Evolutionary conservation across 1,284 basidiomycete species (phyloP).

Genomic region (Ustilago tritici): DNA sequence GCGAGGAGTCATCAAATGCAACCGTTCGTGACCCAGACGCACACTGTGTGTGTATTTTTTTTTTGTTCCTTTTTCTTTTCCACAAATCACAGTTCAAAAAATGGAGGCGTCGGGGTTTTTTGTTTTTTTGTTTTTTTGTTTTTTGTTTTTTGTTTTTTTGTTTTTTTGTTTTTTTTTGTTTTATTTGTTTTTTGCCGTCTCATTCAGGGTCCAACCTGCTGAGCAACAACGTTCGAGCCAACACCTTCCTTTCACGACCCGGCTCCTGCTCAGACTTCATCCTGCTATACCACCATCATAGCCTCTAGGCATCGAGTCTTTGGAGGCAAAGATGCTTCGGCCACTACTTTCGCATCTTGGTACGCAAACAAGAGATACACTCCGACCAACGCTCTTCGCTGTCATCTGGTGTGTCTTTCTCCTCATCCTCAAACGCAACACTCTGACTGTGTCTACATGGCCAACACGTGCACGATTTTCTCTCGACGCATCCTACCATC

Average conservation of each 20-base stretch:
- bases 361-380: constrained; percentile 17
- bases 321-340: neutral
- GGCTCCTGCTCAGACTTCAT: neutral
- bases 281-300: neutral
- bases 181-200: no score
- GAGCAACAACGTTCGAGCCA: neutral
- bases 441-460: constrained; percentile 9
- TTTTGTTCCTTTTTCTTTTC: neutral
- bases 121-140: no score
- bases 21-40: neutral
- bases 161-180: no score
- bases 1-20: neutral
- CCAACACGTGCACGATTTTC: constrained; percentile 14
- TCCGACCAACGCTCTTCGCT: constrained; percentile 33
- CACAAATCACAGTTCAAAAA: neutral
- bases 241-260: neutral
- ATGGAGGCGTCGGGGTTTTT: neutral
- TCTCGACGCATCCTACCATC: constrained; percentile 15
- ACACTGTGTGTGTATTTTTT: no score
- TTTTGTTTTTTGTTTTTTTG: no score
- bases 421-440: constrained; percentile 11
- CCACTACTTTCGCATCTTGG: neutral
- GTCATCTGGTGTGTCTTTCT: constrained; percentile 40
- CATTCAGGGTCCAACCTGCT: constrained; percentile 1
- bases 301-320: neutral